phyloP scores from a whole-genome alignment of 2,329 filamentous ascomycete species.

The Apiospora koreana region DNA sequence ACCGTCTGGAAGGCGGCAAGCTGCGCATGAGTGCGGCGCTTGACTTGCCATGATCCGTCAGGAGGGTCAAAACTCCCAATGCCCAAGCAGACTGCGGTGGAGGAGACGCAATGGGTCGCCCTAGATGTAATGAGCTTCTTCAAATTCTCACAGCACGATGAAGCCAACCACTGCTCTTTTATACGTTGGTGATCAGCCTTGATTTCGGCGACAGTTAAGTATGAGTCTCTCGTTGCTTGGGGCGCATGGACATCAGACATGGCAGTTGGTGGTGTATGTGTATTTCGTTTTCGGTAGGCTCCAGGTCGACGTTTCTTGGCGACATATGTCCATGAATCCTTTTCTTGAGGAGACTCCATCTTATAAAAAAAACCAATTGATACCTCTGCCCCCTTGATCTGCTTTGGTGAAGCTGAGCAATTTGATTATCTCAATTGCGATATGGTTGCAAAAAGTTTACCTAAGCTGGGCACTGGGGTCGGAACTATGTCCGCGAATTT shows the following conservation, averaged over 20 bases:
- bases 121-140: constrained; percentile 33
- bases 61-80: constrained; percentile 55
- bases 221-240: neutral
- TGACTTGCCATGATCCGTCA: constrained; percentile 46
- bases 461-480: neutral
- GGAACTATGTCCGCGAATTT: neutral
- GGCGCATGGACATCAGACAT: neutral
- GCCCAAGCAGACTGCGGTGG: constrained; percentile 54
- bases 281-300: neutral
- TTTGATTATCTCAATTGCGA: neutral
- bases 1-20: constrained; percentile 53
- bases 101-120: constrained; percentile 26
- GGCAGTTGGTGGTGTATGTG: neutral
- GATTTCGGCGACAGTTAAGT: constrained; percentile 26
- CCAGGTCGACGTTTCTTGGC: neutral
- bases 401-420: neutral
- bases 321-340: constrained; percentile 10
- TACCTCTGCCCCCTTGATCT: neutral
- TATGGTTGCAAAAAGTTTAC: neutral
- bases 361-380: neutral
- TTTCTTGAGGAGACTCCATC: neutral
- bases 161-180: constrained; percentile 27
- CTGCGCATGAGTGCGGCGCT: constrained; percentile 51
- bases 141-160: constrained; percentile 34
- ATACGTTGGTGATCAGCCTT: constrained; percentile 25